These are phyloP conservation scores for Penicillium paneum DNA, from an alignment of 2,329 filamentous ascomycete species.

Conservation along the genomic window DNA sequence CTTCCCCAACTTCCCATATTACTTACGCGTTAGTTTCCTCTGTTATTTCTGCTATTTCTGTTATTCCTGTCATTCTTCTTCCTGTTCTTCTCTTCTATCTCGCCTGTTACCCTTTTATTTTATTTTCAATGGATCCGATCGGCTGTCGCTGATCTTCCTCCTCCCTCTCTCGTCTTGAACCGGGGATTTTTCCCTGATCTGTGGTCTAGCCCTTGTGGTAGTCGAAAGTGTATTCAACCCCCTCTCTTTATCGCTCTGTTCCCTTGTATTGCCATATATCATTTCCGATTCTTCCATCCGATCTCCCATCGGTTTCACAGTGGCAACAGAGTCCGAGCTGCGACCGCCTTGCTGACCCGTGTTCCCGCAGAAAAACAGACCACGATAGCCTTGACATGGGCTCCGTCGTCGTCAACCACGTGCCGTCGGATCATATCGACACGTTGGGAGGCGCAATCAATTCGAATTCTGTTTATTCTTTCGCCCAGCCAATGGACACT, in stretches of 20 bases:
- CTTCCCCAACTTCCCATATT: neutral
- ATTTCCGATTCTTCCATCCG: neutral
- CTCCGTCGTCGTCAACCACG: slow-evolving; percentile 63
- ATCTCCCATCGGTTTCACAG: neutral
- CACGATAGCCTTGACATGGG: slow-evolving; percentile 52
- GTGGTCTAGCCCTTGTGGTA: neutral
- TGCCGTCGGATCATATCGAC: slow-evolving; percentile 68
- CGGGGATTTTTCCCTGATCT: neutral
- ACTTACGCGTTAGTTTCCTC: neutral
- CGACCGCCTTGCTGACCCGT: slow-evolving; percentile 12
- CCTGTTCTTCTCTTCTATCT: neutral
- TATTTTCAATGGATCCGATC: slow-evolving; percentile 7
- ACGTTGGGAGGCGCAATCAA: slow-evolving; percentile 54
- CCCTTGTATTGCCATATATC: neutral
- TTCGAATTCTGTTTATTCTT: slow-evolving; percentile 38
- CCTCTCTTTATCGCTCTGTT: neutral
- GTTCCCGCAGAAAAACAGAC: slow-evolving; percentile 2
- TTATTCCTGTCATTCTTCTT: neutral
- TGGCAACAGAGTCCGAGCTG: neutral
- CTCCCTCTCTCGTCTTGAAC: neutral
- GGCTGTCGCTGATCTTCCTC: neutral
- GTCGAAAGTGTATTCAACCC: slow-evolving; percentile 1
- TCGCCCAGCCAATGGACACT: slow-evolving; percentile 9
- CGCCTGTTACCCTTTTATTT: neutral
- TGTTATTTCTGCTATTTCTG: too few relatives aligned